Evolutionary conservation across 164 flowering plant genomes (phyloP).

Genomic region (Aristolochia contorta): DNA sequence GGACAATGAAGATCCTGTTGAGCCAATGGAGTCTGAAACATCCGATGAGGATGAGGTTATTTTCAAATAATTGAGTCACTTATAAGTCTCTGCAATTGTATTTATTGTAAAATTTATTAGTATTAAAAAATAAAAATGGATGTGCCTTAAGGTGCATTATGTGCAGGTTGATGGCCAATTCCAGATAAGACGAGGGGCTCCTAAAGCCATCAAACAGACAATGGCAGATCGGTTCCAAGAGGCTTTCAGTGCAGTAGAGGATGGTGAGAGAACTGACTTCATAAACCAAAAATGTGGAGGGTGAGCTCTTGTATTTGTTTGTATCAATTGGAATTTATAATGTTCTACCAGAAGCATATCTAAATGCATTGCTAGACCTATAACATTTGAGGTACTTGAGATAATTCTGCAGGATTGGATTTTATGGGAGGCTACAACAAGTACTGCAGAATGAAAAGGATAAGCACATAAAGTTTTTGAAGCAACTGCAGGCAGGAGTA

Average conservation of each 20-base stretch:
- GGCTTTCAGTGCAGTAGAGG: constrained; percentile 40
- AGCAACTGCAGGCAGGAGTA: constrained; percentile 23
- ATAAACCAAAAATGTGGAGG: constrained; percentile 25
- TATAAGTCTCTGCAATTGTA: not conserved
- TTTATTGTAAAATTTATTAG: too few species aligned
- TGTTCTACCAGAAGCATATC: too few species aligned
- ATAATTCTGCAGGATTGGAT: constrained; percentile 35
- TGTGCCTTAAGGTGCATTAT: too few species aligned
- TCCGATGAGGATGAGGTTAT: constrained; percentile 61
- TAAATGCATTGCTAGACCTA: not conserved
- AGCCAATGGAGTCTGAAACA: constrained; percentile 28
- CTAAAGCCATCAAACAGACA: constrained; percentile 27
- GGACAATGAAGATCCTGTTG: constrained; percentile 37
- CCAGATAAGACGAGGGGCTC: constrained; percentile 10
- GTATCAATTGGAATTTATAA: not conserved
- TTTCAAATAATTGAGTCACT: not conserved
- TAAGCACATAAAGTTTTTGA: constrained; percentile 34
- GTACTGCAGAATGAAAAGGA: constrained; percentile 64
- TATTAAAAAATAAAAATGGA: too few species aligned
- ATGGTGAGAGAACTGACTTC: constrained; percentile 17
- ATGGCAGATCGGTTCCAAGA: constrained; percentile 61
- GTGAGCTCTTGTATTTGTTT: constrained; percentile 20
- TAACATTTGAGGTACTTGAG: constrained; percentile 3
- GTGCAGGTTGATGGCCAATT: constrained; percentile 11
- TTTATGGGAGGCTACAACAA: constrained; percentile 57